phyloP scores from a whole-genome alignment of 495 filamentous ascomycete species.

The Chaetomium fimeti region DNA sequence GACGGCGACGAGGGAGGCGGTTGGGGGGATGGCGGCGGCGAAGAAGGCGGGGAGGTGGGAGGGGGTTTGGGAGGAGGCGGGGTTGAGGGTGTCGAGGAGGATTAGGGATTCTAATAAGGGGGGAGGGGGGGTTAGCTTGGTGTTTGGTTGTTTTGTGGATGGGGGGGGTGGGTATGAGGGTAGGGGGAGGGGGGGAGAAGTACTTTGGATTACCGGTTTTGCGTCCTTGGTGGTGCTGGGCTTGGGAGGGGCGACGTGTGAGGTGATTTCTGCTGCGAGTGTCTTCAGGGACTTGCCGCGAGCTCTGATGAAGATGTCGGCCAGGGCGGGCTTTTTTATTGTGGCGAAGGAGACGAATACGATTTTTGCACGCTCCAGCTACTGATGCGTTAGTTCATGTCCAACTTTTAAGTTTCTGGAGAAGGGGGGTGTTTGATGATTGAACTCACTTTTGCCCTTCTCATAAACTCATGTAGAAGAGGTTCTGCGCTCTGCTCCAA shows the following conservation, averaged over 20 bases:
- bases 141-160: conserved; percentile 1
- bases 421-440: too few relatives aligned
- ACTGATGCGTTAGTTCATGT: conserved; percentile 4
- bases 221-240: conserved; percentile 31
- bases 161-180: neutral
- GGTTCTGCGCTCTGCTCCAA: conserved; percentile 77
- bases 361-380: conserved; percentile 55
- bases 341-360: conserved; percentile 81
- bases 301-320: conserved; percentile 63
- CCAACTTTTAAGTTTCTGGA: neutral
- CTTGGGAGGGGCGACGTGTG: conserved; percentile 45
- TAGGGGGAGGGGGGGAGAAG: conserved; percentile 38
- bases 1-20: conserved; percentile 36
- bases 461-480: conserved; percentile 69
- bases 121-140: conserved; percentile 34
- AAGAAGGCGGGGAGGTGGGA: conserved; percentile 54
- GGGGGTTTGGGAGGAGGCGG: conserved; percentile 42
- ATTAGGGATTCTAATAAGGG: conserved; percentile 51
- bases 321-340: conserved; percentile 52
- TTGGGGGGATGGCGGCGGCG: conserved; percentile 53
- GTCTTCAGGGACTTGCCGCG: conserved; percentile 54
- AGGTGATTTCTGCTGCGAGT: conserved; percentile 57
- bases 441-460: conserved; percentile 60
- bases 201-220: conserved; percentile 38
- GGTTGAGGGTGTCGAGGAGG: conserved; percentile 62